phyloP scores from a whole-genome alignment of 768 basidiomycete genomes.

The Termitomyces heimii region DNA sequence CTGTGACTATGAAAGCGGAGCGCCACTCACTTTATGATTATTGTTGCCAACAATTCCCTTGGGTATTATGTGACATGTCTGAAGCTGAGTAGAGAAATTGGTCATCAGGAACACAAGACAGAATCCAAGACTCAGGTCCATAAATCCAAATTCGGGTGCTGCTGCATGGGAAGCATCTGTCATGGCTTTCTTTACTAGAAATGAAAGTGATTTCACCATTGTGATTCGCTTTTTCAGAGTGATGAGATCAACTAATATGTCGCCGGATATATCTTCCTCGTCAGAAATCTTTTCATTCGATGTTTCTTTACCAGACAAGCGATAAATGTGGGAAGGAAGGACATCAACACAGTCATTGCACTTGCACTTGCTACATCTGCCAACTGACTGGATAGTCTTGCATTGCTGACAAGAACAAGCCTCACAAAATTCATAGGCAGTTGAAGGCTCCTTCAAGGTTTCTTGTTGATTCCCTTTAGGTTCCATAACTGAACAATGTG shows the following conservation, averaged over 20 bases:
- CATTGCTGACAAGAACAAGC: background rate
- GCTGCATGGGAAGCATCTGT: background rate
- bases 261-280: no score
- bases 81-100: background rate
- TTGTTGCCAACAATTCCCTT: background rate
- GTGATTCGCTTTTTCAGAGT: background rate
- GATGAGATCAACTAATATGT: background rate
- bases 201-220: background rate
- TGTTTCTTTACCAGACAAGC: no score
- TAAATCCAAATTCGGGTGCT: background rate
- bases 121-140: background rate
- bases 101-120: background rate
- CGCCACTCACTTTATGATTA: background rate
- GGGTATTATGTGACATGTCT: background rate
- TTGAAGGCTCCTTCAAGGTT: background rate
- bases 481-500: background rate
- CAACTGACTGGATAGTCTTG: background rate
- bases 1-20: no score
- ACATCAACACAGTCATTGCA: background rate
- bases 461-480: background rate
- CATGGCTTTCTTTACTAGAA: slow-evolving; percentile 10
- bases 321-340: background rate
- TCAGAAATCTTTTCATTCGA: no score
- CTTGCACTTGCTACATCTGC: background rate
- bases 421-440: background rate